Evolutionary conservation across 2,329 filamentous ascomycete genomes (phyloP), one percentile per base, ranked within the genome.

Genomic region (Torrubiellomyces zombiae): DNA sequence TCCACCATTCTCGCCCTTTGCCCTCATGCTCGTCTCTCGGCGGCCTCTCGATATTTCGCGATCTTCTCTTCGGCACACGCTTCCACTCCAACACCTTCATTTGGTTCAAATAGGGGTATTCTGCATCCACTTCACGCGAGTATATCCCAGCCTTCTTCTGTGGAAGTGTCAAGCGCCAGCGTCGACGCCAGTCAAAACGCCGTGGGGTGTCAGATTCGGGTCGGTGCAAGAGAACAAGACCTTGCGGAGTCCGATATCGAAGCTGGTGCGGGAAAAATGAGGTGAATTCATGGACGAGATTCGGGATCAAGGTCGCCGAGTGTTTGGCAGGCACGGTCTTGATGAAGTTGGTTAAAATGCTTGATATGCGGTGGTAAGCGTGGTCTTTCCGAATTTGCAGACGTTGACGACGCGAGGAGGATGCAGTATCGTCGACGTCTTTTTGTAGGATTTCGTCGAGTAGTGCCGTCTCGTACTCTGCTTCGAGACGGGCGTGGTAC

Each of bases 391-490:
- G 40, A 6, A 40, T 25, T 25, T 50, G 38, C 20, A 45, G 38
- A 9, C 35, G 33, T 4, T 31, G 21, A 7, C 50, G 50, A 18
- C 35, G 41, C 23, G 35, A 34, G 14, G 25, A 31, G 29, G 37
- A 18, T 6, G 34, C 26, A 13, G 32, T 23, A 12, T 29, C 19
- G 21, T 16, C 16, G 21, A 32, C 22, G 25, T 45, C 42, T 20
- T 32, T 37, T 24, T 40, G 42, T 4, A 54, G 37, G 14, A 51
- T 31, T 20, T 54, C 50, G 22, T 53, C 42, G 10, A 43, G 27
- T 13, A 51, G 21, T 12, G 44, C 40, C 7, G 33, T 25, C 13
- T 39, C 31, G 29, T 49, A 39, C 14, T 41, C 34, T 5, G 30
- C 18, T 18, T 40, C 32, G 16, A 45, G 28, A 21, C 11, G 17